phyloP scores from a whole-genome alignment of 2,329 filamentous ascomycete genomes.

The Monosporascus sp. region DNA sequence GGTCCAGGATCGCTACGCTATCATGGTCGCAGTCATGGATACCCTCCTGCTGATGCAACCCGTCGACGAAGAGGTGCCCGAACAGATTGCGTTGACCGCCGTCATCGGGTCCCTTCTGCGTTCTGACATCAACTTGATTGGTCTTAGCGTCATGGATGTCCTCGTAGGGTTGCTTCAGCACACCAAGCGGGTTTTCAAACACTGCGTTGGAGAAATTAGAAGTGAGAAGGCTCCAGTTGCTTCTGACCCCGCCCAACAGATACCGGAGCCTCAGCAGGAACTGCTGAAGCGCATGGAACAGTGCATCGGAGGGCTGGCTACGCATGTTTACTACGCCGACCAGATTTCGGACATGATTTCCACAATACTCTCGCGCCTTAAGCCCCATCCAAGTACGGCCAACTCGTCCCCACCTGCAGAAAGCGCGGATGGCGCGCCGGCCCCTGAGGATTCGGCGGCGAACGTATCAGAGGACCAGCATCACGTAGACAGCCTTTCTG shows the following conservation, averaged over 20 bases:
- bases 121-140: slow-evolving; percentile 89
- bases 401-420: slow-evolving; percentile 41
- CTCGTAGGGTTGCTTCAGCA: slow-evolving; percentile 80
- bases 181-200: slow-evolving; percentile 70
- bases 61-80: slow-evolving; percentile 63
- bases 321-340: slow-evolving; percentile 94
- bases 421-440: slow-evolving; percentile 35
- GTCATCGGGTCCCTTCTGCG: slow-evolving; percentile 79
- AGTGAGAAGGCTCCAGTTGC: slow-evolving; percentile 25
- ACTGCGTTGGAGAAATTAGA: slow-evolving; percentile 36
- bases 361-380: slow-evolving; percentile 72
- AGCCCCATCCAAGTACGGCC: slow-evolving; percentile 49
- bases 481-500: slow-evolving; percentile 47
- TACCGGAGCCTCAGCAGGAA: slow-evolving; percentile 51
- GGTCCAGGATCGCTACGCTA: slow-evolving; percentile 89
- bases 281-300: slow-evolving; percentile 68
- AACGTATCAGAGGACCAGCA: slow-evolving; percentile 40
- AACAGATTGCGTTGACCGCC: slow-evolving; percentile 69
- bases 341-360: slow-evolving; percentile 93
- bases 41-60: slow-evolving; percentile 63
- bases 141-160: slow-evolving; percentile 93
- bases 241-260: slow-evolving; percentile 31
- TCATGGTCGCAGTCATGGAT: slow-evolving; percentile 78
- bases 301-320: slow-evolving; percentile 86
- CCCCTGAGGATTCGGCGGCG: slow-evolving; percentile 27